Conservation (phyloP, 257 asterid genomes). For the Datura wrightii region DNA sequence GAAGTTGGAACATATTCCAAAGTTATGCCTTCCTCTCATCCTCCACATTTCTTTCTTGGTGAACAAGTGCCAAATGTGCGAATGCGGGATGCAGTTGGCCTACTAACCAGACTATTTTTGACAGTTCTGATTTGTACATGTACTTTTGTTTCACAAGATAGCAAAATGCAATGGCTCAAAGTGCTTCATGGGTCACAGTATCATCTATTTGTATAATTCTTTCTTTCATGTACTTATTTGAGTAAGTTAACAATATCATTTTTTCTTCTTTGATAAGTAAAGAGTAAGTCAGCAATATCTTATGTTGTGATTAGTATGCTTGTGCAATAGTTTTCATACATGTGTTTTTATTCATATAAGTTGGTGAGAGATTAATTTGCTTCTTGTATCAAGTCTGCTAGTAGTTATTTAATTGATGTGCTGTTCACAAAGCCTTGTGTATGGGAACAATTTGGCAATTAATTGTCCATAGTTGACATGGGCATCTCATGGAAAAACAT, state of each 20-base stretch:
- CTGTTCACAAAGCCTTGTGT: neutral
- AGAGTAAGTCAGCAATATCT: neutral
- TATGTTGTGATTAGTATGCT: neutral
- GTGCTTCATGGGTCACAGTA: neutral
- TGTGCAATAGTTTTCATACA: slow-evolving; percentile 16
- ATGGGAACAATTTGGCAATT: neutral
- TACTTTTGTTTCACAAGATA: slow-evolving; percentile 1
- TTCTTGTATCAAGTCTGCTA: neutral
- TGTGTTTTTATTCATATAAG: neutral
- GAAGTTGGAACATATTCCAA: neutral
- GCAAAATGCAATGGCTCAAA: neutral
- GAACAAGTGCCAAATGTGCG: neutral
- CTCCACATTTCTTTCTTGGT: slow-evolving; percentile 21
- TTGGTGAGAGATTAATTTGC: neutral
- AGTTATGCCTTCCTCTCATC: neutral
- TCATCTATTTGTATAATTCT: neutral
- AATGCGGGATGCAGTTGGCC: neutral
- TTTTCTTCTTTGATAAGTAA: neutral
- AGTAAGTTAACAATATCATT: neutral
- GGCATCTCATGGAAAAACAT: neutral
- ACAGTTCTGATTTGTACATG: slow-evolving; percentile 19
- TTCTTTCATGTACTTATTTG: slow-evolving; percentile 25
- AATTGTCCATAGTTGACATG: slow-evolving; percentile 22
- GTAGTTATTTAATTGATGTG: slow-evolving; percentile 10
- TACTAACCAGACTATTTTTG: neutral